Evolutionary conservation across 139 green algal species (phyloP), one percentile per base, ranked within the genome.

Genomic region (Tetraselmis chui): DNA sequence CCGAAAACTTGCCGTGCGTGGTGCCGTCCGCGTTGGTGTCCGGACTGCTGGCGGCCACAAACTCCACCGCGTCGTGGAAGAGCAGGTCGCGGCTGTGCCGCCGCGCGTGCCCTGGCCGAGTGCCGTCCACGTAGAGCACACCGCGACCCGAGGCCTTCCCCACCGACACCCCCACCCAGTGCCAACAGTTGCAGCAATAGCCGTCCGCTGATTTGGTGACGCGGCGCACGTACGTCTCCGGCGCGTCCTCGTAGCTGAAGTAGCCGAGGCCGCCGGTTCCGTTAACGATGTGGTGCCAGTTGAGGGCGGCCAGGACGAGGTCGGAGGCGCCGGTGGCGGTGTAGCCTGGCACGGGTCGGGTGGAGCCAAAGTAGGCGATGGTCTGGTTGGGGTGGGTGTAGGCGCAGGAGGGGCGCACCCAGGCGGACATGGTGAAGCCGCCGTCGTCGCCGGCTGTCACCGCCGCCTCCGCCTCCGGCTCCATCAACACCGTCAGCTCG

Each of bases 181-280:
- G 83, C 83, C 83, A 86, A 25, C 28, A 59, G 45, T 78, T 45
- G 83, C 75, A 86, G 83, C 83, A 83, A 78, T 74, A 86, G 28
- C 28, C 29, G 77, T 67, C 22, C 25, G 59, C 32, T 1, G 78
- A 78, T 0, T 81, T 76, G 45, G 45, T 67, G 27, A 83, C 83
- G 25, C 29, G 24, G 79, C 83, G 79, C 24, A 83, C 79, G 78
- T 86, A 80, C 32, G 27, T 78, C 45, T 67, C 45, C 11, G 45
- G 45, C 45, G 45, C 45, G n/a, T 86, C 83, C 25, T 80, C 84
- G 83, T 86, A 86, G 79, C 84, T 84, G 79, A 86, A 86, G 28
- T 32, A n/a, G 31, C 76, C 77, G 28, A 86, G 79, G 77, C 83
- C 83, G 31, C 58, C 30, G 83, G 80, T 78, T 5, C 45, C 45